Evolutionary conservation across 2,329 filamentous ascomycete species (phyloP).

Genomic region (Pseudogymnoascus sp.): DNA sequence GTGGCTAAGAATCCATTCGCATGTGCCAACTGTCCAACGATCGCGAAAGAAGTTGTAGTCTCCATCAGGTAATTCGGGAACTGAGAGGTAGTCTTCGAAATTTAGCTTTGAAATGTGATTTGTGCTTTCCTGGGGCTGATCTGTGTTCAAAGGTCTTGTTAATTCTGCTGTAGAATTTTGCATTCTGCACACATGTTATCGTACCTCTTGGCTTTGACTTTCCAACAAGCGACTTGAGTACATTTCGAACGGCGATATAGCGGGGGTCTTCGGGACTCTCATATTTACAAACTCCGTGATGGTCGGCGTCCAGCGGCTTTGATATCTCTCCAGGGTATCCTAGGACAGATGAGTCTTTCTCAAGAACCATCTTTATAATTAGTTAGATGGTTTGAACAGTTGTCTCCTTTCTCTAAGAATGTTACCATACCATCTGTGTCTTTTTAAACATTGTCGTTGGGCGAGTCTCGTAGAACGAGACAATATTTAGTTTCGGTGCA

Average conservation of each 20-base stretch:
- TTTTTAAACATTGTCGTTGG: not conserved
- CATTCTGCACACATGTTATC: not conserved
- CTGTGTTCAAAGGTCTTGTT: not conserved
- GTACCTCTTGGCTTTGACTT: not conserved
- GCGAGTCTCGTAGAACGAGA: not conserved
- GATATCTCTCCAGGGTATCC: conserved; percentile 24
- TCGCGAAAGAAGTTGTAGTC: not conserved
- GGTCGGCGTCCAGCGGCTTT: conserved; percentile 24
- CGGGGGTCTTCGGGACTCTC: conserved; percentile 23
- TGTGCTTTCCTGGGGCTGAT: not conserved
- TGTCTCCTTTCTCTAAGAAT: not conserved
- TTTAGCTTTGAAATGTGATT: not conserved
- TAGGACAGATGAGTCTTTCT: conserved; percentile 21
- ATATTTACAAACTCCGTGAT: conserved; percentile 29
- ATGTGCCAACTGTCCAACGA: not conserved
- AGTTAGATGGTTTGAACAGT: not conserved
- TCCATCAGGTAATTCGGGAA: not conserved
- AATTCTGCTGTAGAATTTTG: not conserved
- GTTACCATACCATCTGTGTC: not conserved
- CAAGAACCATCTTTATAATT: conserved; percentile 20
- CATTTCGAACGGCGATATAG: conserved; percentile 29
- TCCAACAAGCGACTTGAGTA: not conserved
- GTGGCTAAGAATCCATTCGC: not conserved
- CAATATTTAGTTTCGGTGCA: not conserved
- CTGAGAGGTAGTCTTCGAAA: not conserved